Percentiles rank a stretch among this genome's conserved stretches.
Conservation (phyloP, 441 rosid species). For the Dalechampia spathulata region DNA sequence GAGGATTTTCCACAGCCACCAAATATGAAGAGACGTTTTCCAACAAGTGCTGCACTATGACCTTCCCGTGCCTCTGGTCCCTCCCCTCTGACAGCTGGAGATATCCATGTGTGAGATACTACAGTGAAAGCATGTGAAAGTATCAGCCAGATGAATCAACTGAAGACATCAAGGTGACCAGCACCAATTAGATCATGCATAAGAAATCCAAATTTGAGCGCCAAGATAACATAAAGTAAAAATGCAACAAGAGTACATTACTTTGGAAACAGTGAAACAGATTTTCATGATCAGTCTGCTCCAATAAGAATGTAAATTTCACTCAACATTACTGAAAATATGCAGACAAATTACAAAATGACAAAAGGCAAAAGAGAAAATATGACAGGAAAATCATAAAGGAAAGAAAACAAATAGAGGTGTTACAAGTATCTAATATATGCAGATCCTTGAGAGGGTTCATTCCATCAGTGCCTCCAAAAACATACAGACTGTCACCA, state of each 20-base stretch:
- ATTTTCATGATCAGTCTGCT: constrained; percentile 2
- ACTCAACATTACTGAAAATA: background rate
- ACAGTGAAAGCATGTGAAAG: constrained; percentile 13
- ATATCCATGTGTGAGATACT: constrained; percentile 86
- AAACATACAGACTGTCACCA: constrained; percentile 64
- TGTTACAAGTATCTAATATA: constrained; percentile 60
- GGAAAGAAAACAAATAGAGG: background rate
- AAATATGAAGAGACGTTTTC: constrained; percentile 79
- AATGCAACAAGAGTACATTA: background rate
- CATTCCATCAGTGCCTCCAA: constrained; percentile 92
- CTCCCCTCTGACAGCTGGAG: constrained; percentile 83
- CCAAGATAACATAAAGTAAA: background rate
- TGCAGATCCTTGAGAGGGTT: constrained; percentile 76
- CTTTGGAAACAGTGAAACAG: background rate
- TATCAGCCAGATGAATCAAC: background rate
- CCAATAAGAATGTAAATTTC: background rate
- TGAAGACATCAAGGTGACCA: background rate
- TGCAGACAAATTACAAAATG: background rate
- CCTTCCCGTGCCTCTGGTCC: constrained; percentile 94
- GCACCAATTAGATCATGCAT: background rate
- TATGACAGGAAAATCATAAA: background rate
- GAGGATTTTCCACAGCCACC: constrained; percentile 90
- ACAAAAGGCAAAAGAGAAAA: background rate
- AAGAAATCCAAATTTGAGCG: background rate
- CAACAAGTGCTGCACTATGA: constrained; percentile 89